These are phyloP conservation scores for Solanum hybrid DNA, from an alignment of 305 asterid genomes.

Conservation along the genomic window DNA sequence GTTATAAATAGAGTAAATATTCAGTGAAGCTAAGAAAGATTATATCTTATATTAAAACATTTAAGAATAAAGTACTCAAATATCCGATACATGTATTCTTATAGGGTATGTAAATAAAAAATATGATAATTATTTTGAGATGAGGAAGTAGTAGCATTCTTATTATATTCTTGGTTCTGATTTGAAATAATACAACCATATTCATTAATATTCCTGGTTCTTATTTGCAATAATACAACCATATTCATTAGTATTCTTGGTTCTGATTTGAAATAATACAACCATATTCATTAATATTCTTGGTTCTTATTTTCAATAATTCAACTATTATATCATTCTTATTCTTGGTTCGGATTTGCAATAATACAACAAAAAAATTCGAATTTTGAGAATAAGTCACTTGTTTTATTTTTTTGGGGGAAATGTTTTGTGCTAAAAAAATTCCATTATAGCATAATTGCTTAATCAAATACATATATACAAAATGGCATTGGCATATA, in stretches of 20 bases:
- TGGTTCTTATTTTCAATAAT: background rate
- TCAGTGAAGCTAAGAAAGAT: too few species aligned
- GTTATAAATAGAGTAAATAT: background rate
- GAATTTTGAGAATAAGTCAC: background rate
- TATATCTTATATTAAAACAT: too few species aligned
- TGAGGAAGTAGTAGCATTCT: background rate
- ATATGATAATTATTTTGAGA: background rate
- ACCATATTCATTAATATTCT: background rate
- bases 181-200: background rate
- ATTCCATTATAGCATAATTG: background rate
- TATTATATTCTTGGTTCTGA: background rate
- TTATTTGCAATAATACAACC: background rate
- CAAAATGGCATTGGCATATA: background rate
- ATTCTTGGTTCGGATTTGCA: slow-evolving; percentile 1
- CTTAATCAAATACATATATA: background rate
- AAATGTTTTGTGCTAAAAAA: background rate
- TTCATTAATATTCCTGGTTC: background rate
- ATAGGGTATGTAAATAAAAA: background rate
- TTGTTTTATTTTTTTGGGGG: background rate
- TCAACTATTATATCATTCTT: background rate
- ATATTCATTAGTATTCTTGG: background rate
- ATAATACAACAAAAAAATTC: background rate
- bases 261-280: background rate
- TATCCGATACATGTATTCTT: background rate
- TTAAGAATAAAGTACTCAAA: background rate